A percentile compares a stretch with the other conserved stretches of the same genome.
Conservation (phyloP, 345 rosid species). For the Eucalyptus microcorys region DNA sequence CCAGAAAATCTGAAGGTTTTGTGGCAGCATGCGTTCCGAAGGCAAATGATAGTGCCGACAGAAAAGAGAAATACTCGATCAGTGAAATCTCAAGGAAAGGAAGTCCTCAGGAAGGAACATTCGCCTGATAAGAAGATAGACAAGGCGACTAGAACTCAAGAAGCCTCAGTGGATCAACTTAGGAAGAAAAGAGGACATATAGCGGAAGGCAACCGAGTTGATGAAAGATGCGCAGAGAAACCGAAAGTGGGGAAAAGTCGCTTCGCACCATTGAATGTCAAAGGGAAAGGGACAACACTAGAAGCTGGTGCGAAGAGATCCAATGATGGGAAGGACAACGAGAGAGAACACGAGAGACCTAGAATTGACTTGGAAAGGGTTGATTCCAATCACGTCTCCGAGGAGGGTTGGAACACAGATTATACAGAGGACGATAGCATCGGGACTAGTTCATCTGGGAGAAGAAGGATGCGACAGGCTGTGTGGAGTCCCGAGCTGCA, state of each 20-base stretch:
- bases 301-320: not conserved
- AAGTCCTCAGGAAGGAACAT: not conserved
- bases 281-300: not conserved
- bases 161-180: not conserved
- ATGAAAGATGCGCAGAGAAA: too few relatives aligned
- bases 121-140: not conserved
- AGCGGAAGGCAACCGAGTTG: not conserved
- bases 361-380: not conserved
- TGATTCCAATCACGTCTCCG: not conserved
- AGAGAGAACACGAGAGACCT: not conserved
- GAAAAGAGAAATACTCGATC: not conserved
- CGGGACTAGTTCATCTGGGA: not conserved
- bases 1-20: conserved; percentile 20
- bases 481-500: conserved; percentile 29
- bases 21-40: conserved; percentile 19
- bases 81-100: not conserved
- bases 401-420: not conserved
- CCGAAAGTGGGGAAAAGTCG: not conserved
- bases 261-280: not conserved
- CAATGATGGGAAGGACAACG: not conserved
- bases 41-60: not conserved
- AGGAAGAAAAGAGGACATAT: not conserved
- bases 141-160: not conserved
- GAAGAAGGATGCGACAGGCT: not conserved
- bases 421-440: not conserved